A percentile compares a stretch with the other conserved stretches of the same genome.
Conservation (phyloP, 257 asterid genomes). For the Solanum microdontum region DNA sequence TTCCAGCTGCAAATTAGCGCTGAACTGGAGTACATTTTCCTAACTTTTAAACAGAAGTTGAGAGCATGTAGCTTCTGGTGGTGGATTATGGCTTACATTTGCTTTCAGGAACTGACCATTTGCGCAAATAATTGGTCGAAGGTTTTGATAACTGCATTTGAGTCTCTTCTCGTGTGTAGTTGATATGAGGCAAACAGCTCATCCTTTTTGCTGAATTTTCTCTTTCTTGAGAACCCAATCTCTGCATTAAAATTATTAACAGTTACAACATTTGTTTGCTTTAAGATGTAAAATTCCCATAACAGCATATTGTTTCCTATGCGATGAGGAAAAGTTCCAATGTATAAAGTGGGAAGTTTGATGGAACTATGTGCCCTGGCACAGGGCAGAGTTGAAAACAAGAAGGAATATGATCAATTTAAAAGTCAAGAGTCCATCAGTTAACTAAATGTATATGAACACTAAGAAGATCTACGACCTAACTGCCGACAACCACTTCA, state of each 20-base stretch:
- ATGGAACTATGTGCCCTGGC: neutral
- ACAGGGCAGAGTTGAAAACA: neutral
- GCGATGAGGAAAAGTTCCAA: neutral
- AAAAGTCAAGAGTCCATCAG: neutral
- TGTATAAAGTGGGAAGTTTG: neutral
- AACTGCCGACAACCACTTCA: neutral
- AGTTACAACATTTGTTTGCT: constrained; percentile 12
- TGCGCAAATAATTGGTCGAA: constrained; percentile 53
- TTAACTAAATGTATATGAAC: neutral
- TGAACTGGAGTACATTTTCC: neutral
- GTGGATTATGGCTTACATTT: constrained; percentile 43
- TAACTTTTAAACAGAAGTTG: neutral
- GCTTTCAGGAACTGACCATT: constrained; percentile 59
- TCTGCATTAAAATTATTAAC: constrained; percentile 24
- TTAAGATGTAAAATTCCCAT: constrained; percentile 4
- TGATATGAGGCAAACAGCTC: constrained; percentile 41
- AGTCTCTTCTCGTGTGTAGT: constrained; percentile 59
- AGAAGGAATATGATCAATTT: neutral
- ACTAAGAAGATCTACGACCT: neutral
- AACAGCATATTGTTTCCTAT: neutral
- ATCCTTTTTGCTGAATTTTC: constrained; percentile 60
- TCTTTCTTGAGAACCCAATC: constrained; percentile 74
- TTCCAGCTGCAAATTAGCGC: neutral
- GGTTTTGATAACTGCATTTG: constrained; percentile 47
- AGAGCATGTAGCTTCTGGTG: neutral